phyloP scores from a whole-genome alignment of 2,329 filamentous ascomycete species.

The Aphanocladium album region DNA sequence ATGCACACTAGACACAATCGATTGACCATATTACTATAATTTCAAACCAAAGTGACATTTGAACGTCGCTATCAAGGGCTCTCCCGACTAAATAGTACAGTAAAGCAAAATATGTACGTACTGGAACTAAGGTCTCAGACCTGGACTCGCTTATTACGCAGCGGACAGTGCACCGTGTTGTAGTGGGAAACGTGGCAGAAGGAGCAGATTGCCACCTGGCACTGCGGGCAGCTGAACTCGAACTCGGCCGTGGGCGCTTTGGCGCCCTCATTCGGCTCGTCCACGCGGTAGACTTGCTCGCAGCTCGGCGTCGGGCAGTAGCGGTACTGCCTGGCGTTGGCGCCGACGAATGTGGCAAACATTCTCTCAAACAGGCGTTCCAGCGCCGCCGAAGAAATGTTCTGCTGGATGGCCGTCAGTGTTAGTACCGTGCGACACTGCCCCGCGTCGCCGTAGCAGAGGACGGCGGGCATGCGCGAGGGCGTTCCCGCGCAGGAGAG shows the following conservation, averaged over 20 bases:
- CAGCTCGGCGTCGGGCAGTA: constrained; percentile 8
- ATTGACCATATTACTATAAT: neutral
- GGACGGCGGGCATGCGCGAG: neutral
- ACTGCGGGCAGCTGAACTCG: constrained; percentile 9
- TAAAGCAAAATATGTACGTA: too few species aligned
- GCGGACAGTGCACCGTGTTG: constrained; percentile 8
- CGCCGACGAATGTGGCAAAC: constrained; percentile 3
- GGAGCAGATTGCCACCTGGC: constrained; percentile 7
- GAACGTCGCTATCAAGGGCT: neutral
- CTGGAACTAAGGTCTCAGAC: too few species aligned
- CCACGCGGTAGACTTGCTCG: constrained; percentile 8
- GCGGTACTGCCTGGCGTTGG: constrained; percentile 4
- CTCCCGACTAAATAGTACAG: neutral
- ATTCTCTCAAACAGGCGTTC: constrained; percentile 8
- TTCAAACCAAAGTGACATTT: neutral
- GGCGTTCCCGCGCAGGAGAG: neutral
- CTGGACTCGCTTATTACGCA: neutral
- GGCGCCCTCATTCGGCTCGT: neutral
- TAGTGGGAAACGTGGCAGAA: constrained; percentile 10
- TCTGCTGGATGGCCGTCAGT: neutral
- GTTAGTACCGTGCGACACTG: neutral
- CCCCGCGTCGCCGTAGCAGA: constrained; percentile 9
- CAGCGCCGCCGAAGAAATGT: neutral
- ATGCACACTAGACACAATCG: neutral
- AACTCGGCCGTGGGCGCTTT: neutral